Evolutionary conservation across 1,139 yeast species (phyloP), one percentile per base, ranked within the genome.

Genomic region (Debaryomycetaceae sp.): DNA sequence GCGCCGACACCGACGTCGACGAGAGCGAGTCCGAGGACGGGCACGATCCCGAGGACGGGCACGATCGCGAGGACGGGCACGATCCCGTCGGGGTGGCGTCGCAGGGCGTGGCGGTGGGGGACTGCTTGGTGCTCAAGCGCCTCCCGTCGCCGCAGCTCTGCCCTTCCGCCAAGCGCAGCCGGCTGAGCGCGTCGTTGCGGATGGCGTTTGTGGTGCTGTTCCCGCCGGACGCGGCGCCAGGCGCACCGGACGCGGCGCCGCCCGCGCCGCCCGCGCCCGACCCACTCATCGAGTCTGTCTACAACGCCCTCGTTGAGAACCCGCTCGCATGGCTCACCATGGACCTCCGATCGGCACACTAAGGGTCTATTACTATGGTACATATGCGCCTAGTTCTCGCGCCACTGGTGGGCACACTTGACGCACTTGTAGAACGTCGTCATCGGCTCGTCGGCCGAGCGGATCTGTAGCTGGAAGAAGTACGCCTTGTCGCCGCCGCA

Each of bases 361-460:
- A n/a, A n/a, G n/a, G n/a, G n/a, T 19, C 21, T 19, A 19, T 19
- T 19, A 19, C 21, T 19, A 19, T 19, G 21, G 21, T 19, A 19
- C 21, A 19, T 19, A 19, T 19, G 11, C 21, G n/a, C 11, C 45
- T 58, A 91, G 48, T 91, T 91, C 51, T 91, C 98, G 62, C 96
- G 82, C 98, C 98, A 91, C 58, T 91, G 94, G 54, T 88, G 77
- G 27, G 88, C 85, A 64, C 98, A 91, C 42, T 76, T 81, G 28
- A 86, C 88, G 65, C 98, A 91, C 58, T 83, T 86, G 58, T 84
- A 86, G 55, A 91, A 91, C 3, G 97, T 89, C 1, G 97, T 91
- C 96, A 91, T 89, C 18, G 97, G 91, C 50, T 76, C 83, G 64
- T 84, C 93, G 3, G 94, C 94, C 41, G 88, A 84, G 58, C 98